Base-by-base conservation (phyloP, 805 yeast species). In the Saturnispora sekii region DNA sequence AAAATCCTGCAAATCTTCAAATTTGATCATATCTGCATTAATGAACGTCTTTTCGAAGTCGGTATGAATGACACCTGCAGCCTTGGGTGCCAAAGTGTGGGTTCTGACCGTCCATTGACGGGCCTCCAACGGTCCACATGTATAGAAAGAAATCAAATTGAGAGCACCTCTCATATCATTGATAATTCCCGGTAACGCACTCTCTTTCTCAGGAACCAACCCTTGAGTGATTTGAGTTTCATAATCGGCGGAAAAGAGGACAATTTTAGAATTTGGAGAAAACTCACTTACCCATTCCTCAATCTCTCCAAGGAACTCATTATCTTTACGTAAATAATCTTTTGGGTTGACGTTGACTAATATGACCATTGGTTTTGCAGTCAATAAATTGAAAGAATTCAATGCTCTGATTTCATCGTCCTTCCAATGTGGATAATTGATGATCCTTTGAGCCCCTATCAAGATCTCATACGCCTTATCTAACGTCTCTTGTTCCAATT, bases 21-120 rank as follows among this genome's bases (percentile, higher is more conserved):
- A 93, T 59, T 87, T 89, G 60, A 87, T 87, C 53, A 93, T 84
- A 64, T 87, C 88, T 38, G 97, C 98, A 57, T 87, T 79, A 58
- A 93, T 88, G 64, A 93, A 93, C 17, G 97, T 90, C 65, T 82
- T 85, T 76, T 86, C 89, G 63, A 90, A 77, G 68, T 90, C 98
- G 34, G 89, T 84, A 66, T 93, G 98, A 58, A 90, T 90, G 38
- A 93, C 95, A 63, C 97, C 97, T 17, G 98, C 98, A 38, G 98
- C 97, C 60, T 84, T 88, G n/a, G 98, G 98, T 44, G 97, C 97
- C 56, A 85, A 81, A 39, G 90, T 84, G 56, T 94, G 94, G 55
- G 73, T 71, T 68, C 97, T 79, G 51, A 93, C 79, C 32, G 98
- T 93, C 98, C 98, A 93, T 67, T 94, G 97, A 65, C 97, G 83